Base-by-base conservation (phyloP, 257 asterid genomes). In the Linderniella brevidens region DNA sequence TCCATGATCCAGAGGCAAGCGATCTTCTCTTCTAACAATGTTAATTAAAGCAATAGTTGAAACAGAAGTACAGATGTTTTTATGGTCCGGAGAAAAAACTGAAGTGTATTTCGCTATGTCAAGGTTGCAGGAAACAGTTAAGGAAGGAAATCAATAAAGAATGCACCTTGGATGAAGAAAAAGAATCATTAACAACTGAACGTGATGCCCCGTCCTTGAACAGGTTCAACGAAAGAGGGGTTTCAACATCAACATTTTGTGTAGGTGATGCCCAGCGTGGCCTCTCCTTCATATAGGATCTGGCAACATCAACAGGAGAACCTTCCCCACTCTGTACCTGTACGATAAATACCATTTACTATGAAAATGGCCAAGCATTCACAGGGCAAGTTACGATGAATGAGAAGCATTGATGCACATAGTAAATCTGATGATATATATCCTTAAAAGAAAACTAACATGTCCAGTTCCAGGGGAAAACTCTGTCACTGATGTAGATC, bases 231-330 rank as follows among this genome's bases (percentile, higher is more conserved):
- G 55, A 51, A 59, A 58, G 17, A 93, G 92, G 40, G 93, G 65
- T 48, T 58, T 58, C 41, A 64, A 50, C 55, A 76, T 82, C 56
- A 63, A n/a, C 3, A 58, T 53, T 53, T 47, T 60, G 67, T 17
- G 63, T 60, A 29, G 88, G 78, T 41, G 92, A 83, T 18, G 77
- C 73, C 97, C 97, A 80, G 14, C 71, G 74, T 56, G 90, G 86
- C 37, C 82, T 84, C 13, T 60, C 69, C 63, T 53, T 76, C 93
- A 83, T 83, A 61, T 83, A 80, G 40, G 76, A 70, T 64, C 73
- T 72, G 37, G 93, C 97, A 54, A 80, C 62, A 66, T 83, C 86
- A 40, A 58, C 75, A 36, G 93, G 93, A 59, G 97, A 80, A 64
- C 77, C 78, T 35, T 62, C 72, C 53, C 63, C 73, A 44, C 62